Conservation (phyloP, 2,329 filamentous ascomycete genomes). For the Verticillium longisporum region DNA sequence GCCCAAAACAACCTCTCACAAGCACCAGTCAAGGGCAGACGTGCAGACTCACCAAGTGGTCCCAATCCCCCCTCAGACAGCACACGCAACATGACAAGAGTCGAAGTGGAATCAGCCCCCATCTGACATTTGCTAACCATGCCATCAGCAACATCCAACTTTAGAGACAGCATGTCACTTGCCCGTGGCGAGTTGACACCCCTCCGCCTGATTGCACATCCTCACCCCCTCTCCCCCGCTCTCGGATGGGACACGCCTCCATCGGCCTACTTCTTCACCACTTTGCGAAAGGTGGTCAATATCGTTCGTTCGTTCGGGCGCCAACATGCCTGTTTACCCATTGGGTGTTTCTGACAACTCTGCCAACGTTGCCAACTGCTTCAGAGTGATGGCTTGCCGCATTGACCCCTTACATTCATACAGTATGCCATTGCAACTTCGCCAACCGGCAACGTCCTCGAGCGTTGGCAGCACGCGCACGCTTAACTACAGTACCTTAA, state of each 20-base stretch:
- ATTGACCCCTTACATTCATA: neutral
- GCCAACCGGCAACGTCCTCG: neutral
- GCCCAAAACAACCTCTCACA: neutral
- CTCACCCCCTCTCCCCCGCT: neutral
- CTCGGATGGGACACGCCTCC: neutral
- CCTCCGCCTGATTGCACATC: neutral
- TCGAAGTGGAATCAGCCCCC: neutral
- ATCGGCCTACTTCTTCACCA: neutral
- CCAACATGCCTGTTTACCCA: neutral
- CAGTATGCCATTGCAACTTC: neutral
- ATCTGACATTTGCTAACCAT: neutral
- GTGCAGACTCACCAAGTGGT: neutral
- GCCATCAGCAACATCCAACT: neutral
- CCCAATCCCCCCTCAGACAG: neutral
- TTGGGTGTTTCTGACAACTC: neutral
- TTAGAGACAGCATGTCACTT: neutral
- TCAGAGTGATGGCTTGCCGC: neutral
- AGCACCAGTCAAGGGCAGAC: neutral
- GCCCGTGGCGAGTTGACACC: neutral
- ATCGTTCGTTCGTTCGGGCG: neutral
- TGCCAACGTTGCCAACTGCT: neutral
- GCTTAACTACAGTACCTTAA: too few relatives aligned
- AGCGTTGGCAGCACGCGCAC: neutral
- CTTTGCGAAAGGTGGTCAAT: neutral
- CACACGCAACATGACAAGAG: neutral